These are phyloP conservation scores for Citrus reticulata DNA, from an alignment of 345 rosid genomes.

Conservation along the genomic window DNA sequence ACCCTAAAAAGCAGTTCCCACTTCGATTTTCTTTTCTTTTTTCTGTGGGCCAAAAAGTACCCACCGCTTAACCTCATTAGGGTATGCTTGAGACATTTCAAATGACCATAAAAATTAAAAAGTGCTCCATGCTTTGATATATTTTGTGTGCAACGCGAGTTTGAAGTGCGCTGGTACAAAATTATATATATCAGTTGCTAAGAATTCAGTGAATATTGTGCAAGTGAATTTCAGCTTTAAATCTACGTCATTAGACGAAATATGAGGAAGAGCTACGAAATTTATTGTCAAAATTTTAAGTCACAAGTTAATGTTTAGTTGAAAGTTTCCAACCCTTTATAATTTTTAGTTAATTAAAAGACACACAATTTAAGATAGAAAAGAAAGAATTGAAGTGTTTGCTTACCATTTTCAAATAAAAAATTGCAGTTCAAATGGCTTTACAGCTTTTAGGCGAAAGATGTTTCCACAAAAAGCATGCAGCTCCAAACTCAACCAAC, in stretches of 20 bases:
- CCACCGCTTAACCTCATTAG: not conserved
- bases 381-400: too few relatives aligned
- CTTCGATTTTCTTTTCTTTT: not conserved
- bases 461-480: not conserved
- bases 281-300: too few relatives aligned
- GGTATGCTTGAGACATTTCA: not conserved
- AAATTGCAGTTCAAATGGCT: not conserved
- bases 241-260: too few relatives aligned
- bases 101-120: not conserved
- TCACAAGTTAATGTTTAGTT: too few relatives aligned
- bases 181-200: too few relatives aligned
- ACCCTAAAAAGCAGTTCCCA: constrained; percentile 70
- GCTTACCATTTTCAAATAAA: too few relatives aligned
- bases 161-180: not conserved
- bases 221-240: too few relatives aligned
- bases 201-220: too few relatives aligned
- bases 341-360: too few relatives aligned
- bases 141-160: not conserved
- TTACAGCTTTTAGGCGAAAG: not conserved
- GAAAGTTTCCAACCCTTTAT: too few relatives aligned
- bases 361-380: too few relatives aligned
- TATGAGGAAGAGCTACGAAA: too few relatives aligned
- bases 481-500: not conserved
- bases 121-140: not conserved
- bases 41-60: constrained; percentile 21